phyloP scores from a whole-genome alignment of 257 asterid species.

The Plantago ovata region DNA sequence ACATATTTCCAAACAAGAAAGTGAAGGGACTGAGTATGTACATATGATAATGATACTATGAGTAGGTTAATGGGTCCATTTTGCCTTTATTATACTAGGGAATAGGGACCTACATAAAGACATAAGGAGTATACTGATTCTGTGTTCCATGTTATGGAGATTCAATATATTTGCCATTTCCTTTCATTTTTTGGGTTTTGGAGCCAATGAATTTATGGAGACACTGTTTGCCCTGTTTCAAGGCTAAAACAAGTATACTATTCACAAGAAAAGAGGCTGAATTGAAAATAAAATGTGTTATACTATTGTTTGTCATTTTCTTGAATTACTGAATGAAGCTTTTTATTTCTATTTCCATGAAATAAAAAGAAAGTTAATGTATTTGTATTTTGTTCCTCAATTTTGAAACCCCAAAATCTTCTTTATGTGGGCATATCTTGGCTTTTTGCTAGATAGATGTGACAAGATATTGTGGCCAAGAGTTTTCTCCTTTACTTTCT shows the following conservation, averaged over 20 bases:
- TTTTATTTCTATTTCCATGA: not conserved
- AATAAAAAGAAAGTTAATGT: not conserved
- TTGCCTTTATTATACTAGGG: not conserved
- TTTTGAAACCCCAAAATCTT: no score
- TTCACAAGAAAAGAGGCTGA: not conserved
- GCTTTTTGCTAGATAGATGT: slow-evolving; percentile 10
- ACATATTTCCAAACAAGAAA: not conserved
- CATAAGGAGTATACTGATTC: slow-evolving; percentile 2
- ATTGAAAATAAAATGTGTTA: not conserved
- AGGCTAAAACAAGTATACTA: not conserved
- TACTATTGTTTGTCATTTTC: no score
- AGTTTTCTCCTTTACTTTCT: not conserved
- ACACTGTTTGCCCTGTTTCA: not conserved
- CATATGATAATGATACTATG: no score
- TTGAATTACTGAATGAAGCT: no score
- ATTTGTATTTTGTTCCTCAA: not conserved
- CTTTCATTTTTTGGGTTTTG: slow-evolving; percentile 18
- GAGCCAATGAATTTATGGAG: slow-evolving; percentile 15
- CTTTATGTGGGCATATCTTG: not conserved
- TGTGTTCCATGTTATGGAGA: slow-evolving; percentile 15
- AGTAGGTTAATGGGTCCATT: not conserved
- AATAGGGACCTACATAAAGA: slow-evolving; percentile 1
- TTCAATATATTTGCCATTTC: slow-evolving; percentile 13
- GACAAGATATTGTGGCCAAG: slow-evolving; percentile 15
- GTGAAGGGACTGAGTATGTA: no score